Evolutionary conservation across 495 filamentous ascomycete species (phyloP), one percentile per base, ranked within the genome.

Genomic region (Hypoxylon fuscum): DNA sequence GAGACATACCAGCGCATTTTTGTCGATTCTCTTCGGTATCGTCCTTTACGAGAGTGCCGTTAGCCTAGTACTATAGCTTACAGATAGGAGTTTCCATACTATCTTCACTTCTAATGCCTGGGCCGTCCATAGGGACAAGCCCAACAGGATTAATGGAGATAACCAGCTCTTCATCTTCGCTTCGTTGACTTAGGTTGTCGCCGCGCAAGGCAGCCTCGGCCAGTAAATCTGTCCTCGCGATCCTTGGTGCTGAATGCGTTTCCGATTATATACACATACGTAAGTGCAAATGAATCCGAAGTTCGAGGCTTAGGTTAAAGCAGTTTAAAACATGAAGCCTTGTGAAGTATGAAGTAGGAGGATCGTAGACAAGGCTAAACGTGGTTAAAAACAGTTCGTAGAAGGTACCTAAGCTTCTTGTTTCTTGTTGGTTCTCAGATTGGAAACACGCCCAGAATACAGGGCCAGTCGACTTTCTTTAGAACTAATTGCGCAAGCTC

Each of bases 21-120:
- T 97, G 91, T 64, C 85, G 77, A 74, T 92, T 88, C 23, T 88
- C 82, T 32, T 90, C 85, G 64, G 88, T 86, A 71, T 95, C 81
- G 73, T 89, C 86, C 89, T 93, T 69, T 12, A 17, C 18, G 12
- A 18, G 20, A 46, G 27, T 48, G 55, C 15, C 47, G 38, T 55
- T 45, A 62, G 66, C 27, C 34, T 17, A 53, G 25, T 50, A 62
- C 9, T 2, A 50, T 10, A 61, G 31, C 6, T n/a, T n/a, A 21
- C 23, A 31, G 23, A 14, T 53, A 12, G 23, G 27, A 7, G 5
- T 11, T 37, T 25, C 61, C 64, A n/a, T 59, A 69, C 68, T 70
- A 83, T 62, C 69, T 88, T 83, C 66, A 91, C 78, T 72, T 87
- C 83, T 52, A 89, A 75, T 59, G 90, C 89, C 61, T 79, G 79